Conservation (phyloP, 441 rosid species). For the Viola pubescens region DNA sequence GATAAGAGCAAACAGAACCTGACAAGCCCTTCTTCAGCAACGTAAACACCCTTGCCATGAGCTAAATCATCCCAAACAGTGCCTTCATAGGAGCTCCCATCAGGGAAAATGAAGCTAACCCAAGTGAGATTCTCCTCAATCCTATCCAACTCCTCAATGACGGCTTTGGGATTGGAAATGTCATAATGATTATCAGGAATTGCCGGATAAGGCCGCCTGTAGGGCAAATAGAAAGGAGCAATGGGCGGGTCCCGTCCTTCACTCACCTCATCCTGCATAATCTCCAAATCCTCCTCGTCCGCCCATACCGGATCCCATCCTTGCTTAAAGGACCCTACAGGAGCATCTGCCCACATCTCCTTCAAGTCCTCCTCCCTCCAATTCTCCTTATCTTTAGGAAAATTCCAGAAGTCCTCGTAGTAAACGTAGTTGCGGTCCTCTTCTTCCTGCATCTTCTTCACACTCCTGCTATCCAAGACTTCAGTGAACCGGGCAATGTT, state of each 20-base stretch:
- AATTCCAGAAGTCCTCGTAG: slow-evolving; percentile 46
- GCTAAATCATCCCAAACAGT: slow-evolving; percentile 94
- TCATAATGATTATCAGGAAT: slow-evolving; percentile 59
- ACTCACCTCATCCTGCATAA: slow-evolving; percentile 38
- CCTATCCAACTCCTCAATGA: slow-evolving; percentile 80
- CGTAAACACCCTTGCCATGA: slow-evolving; percentile 86
- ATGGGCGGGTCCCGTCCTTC: slow-evolving; percentile 57
- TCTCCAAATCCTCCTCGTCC: slow-evolving; percentile 59
- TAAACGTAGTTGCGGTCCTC: slow-evolving; percentile 29
- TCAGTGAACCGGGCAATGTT: slow-evolving; percentile 38
- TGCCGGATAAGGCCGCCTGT: slow-evolving; percentile 66
- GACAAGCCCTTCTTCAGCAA: slow-evolving; percentile 66
- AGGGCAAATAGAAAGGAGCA: slow-evolving; percentile 80
- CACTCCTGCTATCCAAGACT: slow-evolving; percentile 28
- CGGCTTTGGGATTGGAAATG: slow-evolving; percentile 51
- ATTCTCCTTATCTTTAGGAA: slow-evolving; percentile 63
- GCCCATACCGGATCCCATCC: slow-evolving; percentile 90
- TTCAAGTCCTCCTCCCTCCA: slow-evolving; percentile 74
- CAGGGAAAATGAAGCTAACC: slow-evolving; percentile 89
- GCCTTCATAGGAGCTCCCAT: slow-evolving; percentile 92
- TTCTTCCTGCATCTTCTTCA: slow-evolving; percentile 35
- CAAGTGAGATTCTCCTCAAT: slow-evolving; percentile 79
- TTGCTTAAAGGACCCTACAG: slow-evolving; percentile 44
- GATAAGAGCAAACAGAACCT: slow-evolving; percentile 34
- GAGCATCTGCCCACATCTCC: slow-evolving; percentile 81